Percentiles rank a stretch among this genome's conserved stretches.
phyloP scores from a whole-genome alignment of 2,329 filamentous ascomycete species.

The Seiridium cupressi region DNA sequence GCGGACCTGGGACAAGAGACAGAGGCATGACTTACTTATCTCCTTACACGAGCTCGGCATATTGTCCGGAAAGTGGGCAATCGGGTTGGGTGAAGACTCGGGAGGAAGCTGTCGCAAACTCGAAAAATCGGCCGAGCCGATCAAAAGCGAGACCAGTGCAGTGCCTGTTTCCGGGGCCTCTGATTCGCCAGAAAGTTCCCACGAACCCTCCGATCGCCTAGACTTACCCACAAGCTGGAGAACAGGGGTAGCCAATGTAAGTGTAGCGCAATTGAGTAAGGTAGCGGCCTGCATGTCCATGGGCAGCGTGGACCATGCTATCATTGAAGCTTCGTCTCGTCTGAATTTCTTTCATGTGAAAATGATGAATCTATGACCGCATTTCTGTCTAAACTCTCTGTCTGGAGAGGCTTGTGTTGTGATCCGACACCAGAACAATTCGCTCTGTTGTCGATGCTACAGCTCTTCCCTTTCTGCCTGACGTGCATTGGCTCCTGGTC shows the following conservation, averaged over 20 bases:
- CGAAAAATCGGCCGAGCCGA: constrained; percentile 2
- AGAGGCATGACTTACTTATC: constrained; percentile 65
- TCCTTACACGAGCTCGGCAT: constrained; percentile 98
- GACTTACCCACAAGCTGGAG: neutral
- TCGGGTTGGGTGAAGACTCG: neutral
- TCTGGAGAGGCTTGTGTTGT: neutral
- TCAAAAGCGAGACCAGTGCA: neutral
- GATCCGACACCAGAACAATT: neutral
- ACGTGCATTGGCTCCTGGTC: neutral
- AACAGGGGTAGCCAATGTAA: neutral
- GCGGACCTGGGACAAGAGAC: constrained; percentile 6
- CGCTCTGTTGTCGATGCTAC: neutral
- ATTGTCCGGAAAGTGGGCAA: constrained; percentile 23
- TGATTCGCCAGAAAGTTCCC: neutral
- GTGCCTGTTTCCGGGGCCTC: neutral
- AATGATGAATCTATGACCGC: neutral
- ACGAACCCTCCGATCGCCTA: neutral
- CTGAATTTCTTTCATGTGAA: neutral
- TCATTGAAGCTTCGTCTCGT: neutral
- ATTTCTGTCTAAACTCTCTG: neutral
- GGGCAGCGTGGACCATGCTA: neutral
- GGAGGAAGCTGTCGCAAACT: neutral
- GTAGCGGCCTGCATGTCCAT: no score
- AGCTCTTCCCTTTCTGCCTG: neutral
- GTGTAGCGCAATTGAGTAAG: neutral